Base-by-base conservation (phyloP, 768 basidiomycete genomes). In the Fomitopsis pulvina region DNA sequence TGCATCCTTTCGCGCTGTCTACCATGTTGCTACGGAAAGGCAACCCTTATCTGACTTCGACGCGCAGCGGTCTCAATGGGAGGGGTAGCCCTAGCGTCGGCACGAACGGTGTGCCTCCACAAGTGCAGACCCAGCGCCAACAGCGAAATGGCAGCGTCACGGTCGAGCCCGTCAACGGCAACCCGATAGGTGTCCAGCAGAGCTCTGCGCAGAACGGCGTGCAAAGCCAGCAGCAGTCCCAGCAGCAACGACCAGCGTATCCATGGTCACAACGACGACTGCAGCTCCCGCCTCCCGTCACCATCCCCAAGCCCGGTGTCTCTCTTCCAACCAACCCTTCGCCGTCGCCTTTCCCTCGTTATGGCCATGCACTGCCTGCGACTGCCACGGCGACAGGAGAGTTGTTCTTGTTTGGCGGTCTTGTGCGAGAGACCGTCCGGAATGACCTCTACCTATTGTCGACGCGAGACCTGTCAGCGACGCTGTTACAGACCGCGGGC, bases 361-460 rank as follows among this genome's bases (percentile, higher is more conserved):
- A 98, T 63, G 96, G 95, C 22, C 91, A 96, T 63, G 85, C 94
- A 11, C 79, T 97, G 4, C 93, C 93, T 8, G 78, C 87, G 4
- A 78, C 76, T 7, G 79, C 89, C 1, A 85, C 84, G 21, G 63
- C 78, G n/a, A 76, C 74, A 5, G 96, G 96, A 7, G 93, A 98
- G 58, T 82, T 99, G 55, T 94, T 92, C 68, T 77, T 99, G 54
- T 99, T 99, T 57, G 96, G 96, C 53, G 96, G 96, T 54, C 86
- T 99, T 52, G 93, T 98, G 14, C 80, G 87, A 32, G 95, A 98
- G 63, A 70, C 79, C 8, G 85, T 93, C 28, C 79, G 85, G 45
- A 96, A 96, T 67, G 96, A 99, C 69, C 74, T 99, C 25, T 98
- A 95, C 67, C 71, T 89, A n/a, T 84, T 98, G 63, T 85, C 84